Percentiles rank a stretch among this genome's conserved stretches.
Evolutionary conservation across 139 green algal genomes (phyloP).

Genomic region (Ostreobium quekettii): DNA sequence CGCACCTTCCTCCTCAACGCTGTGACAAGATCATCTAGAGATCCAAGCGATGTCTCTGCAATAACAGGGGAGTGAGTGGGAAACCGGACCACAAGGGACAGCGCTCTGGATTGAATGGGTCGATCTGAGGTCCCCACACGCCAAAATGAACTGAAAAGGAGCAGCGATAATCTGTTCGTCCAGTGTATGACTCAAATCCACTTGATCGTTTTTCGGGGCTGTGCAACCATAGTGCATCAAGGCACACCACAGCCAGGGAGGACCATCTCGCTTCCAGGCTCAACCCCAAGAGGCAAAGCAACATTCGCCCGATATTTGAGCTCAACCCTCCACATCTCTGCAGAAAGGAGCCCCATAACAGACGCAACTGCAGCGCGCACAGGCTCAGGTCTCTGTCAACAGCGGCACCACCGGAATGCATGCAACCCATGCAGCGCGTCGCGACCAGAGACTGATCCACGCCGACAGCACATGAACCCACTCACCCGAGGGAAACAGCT

Average conservation of each 20-base stretch:
- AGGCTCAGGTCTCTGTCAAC: slow-evolving; percentile 4
- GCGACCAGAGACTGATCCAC: slow-evolving; percentile 5
- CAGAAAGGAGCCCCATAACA: no score
- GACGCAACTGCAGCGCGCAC: background rate
- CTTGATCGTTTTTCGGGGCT: no score
- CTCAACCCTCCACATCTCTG: no score
- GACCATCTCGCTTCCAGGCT: no score
- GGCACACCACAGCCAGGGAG: no score
- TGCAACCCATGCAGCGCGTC: background rate
- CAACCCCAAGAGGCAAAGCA: no score
- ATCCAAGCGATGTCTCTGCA: background rate
- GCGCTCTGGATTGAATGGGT: background rate
- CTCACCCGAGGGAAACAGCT: slow-evolving; percentile 76
- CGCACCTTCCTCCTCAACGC: background rate
- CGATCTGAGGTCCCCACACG: no score
- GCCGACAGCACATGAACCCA: background rate
- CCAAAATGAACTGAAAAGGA: no score
- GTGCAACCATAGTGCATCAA: no score
- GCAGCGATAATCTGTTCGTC: no score
- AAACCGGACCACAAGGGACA: background rate
- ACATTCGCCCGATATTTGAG: no score
- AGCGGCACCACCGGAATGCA: background rate
- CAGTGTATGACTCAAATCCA: no score
- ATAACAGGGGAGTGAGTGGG: background rate
- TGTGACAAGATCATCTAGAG: slow-evolving; percentile 10